These are phyloP conservation scores for barrel medic (Medicago truncatula) DNA, from an alignment of 306 rosid genomes.

Conservation along the genomic window MtrunA17r5.0-ANR NC_053045.1:63398501-63399000, in stretches of 20 bases:
- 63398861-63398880: not conserved
- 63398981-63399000: slow-evolving; percentile 89
- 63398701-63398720: no score
- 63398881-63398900: slow-evolving; percentile 84
- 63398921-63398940: slow-evolving; percentile 74
- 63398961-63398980: slow-evolving; percentile 65
- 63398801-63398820: not conserved
- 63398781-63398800: no score
- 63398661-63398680: no score
- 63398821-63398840: not conserved
- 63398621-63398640: no score
- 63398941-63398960: slow-evolving; percentile 70
- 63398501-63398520: not conserved
- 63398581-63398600: no score
- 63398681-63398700: no score
- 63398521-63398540: not conserved
- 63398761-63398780: not conserved
- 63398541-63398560: not conserved
- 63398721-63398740: no score
- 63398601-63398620: no score
- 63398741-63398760: not conserved
- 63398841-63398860: not conserved
- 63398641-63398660: no score
- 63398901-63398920: slow-evolving; percentile 87
- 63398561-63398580: no score